These are phyloP conservation scores for Colletotrichum sublineola DNA, from an alignment of 2,329 filamentous ascomycete genomes.

Conservation along the genomic window DNA sequence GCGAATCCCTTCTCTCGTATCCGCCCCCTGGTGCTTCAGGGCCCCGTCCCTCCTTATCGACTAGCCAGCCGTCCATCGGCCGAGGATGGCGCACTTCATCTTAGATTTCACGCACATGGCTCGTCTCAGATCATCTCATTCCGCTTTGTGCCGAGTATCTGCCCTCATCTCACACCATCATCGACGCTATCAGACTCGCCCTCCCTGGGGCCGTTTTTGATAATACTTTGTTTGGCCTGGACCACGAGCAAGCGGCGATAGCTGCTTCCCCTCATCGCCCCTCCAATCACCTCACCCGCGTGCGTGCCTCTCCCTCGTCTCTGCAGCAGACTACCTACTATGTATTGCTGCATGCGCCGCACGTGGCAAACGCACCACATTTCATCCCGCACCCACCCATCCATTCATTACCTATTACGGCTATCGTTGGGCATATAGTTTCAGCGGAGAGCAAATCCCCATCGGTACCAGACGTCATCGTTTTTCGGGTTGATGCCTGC, in stretches of 20 bases:
- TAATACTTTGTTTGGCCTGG: conserved; percentile 24
- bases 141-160: not conserved
- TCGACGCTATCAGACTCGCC: conserved; percentile 8
- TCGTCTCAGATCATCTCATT: conserved; percentile 20
- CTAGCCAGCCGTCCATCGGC: conserved; percentile 5
- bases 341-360: conserved; percentile 28
- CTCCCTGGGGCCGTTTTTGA: conserved; percentile 34
- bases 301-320: not conserved
- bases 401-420: not conserved
- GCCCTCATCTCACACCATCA: conserved; percentile 13
- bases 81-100: conserved; percentile 16
- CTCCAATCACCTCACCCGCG: not conserved
- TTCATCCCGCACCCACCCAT: conserved; percentile 15
- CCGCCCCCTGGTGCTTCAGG: not conserved
- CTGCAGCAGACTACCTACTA: not conserved
- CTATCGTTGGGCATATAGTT: conserved; percentile 11
- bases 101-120: conserved; percentile 16
- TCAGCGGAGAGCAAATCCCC: conserved; percentile 19
- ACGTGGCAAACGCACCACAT: conserved; percentile 33
- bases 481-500: not conserved
- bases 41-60: not conserved
- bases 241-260: conserved; percentile 9
- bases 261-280: conserved; percentile 28
- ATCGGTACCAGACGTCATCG: not conserved
- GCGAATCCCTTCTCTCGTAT: conserved; percentile 2